Evolutionary conservation across 805 yeast genomes (phyloP), one percentile per base, ranked within the genome.

Genomic region (Torulaspora delbrueckii): DNA sequence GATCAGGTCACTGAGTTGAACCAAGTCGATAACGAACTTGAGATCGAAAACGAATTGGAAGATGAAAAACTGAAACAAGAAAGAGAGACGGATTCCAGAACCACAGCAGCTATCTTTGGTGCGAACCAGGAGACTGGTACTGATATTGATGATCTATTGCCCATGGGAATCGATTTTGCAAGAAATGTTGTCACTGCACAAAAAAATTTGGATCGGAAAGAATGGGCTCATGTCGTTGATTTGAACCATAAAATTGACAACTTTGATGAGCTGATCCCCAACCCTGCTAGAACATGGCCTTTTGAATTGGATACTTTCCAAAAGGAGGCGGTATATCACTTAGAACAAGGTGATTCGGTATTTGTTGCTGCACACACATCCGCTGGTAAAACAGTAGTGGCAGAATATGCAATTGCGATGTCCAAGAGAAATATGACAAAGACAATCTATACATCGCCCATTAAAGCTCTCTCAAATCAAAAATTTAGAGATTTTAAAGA

Each of bases 301-400:
- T 93, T 93, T 59, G 91, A 89, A 62, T 73, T 93, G 38, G 99
- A 93, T 68, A 82, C 85, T 27, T 93, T 93, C 68, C 99, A 93
- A 63, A 89, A 93, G 60, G 98, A 93, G 67, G 99, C 99, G 0
- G 85, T 93, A 0, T 93, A 86, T 60, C 98, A 90, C 66, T 72
- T 93, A 50, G 99, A 93, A 60, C 96, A 89, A 65, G 98, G 98
- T 31, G 99, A 93, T 60, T 91, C 98, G 6, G 99, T 93, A 3
- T 93, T 93, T 67, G 96, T 93, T 2, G 98, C 98, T 3, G 99
- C 99, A 0, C 99, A 91, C 65, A 91, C 99, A 0, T 91, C 98
- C 3, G 99, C 99, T 0, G 99, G 99, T 68, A 91, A 91, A 61
- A 91, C 99, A 0, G 99, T 91, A 3, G 96, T 93, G 22, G 99